Evolutionary conservation across 805 yeast genomes (phyloP).

Genomic region (Maudiozyma bulderi): DNA sequence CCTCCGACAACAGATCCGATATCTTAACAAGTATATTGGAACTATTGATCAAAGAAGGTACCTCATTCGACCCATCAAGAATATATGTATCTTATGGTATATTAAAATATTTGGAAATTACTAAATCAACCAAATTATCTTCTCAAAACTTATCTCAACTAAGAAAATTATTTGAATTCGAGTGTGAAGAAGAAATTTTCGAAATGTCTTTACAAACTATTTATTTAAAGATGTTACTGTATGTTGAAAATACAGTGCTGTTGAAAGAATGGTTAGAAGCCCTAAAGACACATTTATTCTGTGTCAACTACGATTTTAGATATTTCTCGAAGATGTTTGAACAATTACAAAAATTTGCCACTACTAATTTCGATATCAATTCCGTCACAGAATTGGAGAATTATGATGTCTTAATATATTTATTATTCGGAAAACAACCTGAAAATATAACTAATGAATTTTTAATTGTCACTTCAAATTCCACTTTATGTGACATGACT

Average conservation of each 20-base stretch:
- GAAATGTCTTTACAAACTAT: slow-evolving; percentile 43
- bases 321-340: slow-evolving; percentile 28
- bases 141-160: slow-evolving; percentile 24
- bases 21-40: slow-evolving; percentile 32
- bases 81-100: slow-evolving; percentile 52
- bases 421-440: neutral
- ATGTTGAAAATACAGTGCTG: slow-evolving; percentile 26
- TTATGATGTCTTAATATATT: neutral
- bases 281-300: slow-evolving; percentile 32
- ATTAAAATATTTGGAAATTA: slow-evolving; percentile 37
- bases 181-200: slow-evolving; percentile 44
- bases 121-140: slow-evolving; percentile 12
- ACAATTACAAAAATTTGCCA: slow-evolving; percentile 32
- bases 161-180: slow-evolving; percentile 29
- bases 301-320: slow-evolving; percentile 17
- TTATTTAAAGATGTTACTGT: slow-evolving; percentile 37
- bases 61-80: slow-evolving; percentile 62
- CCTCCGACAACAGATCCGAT: neutral
- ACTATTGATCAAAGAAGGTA: slow-evolving; percentile 38
- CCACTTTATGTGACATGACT: neutral
- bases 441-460: neutral
- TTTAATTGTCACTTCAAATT: neutral
- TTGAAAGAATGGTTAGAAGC: slow-evolving; percentile 25
- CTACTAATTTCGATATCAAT: neutral
- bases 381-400: neutral